Base-by-base conservation (phyloP, 345 rosid genomes). In the Salix brachista region DNA sequence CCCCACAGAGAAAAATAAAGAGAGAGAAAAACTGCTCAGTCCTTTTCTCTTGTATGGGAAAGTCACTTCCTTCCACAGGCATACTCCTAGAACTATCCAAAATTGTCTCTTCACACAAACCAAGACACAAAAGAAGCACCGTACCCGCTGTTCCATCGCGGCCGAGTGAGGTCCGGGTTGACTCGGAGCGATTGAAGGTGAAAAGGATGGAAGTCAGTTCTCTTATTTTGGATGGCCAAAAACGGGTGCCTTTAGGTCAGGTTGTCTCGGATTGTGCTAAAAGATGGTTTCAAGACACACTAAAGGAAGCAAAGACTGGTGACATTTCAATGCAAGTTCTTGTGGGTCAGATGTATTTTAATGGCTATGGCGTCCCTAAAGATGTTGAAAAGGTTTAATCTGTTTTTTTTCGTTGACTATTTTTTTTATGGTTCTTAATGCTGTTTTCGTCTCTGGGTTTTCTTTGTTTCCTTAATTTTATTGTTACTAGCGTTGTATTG, bases 311-410 rank as follows among this genome's bases (percentile, higher is more conserved):
- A 25, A 86, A 86, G 74, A 86, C 90, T 11, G 98, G 97, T 0
- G 94, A 94, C 71, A 80, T 75, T 68, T 61, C 87, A 61, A 94
- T 92, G 96, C 94, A 91, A 81, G 86, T 92, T 18, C 84, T 94
- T 72, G 96, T 94, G 14, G 98, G 91, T 2, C 97, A 92, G 85
- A 92, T 94, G 98, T 91, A 92, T 81, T 82, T 83, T 52, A 85
- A 78, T 67, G 98, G 97, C 69, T 90, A 88, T 81, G 96, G 98
- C 5, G 89, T 92, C 78, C 78, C 94, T 2, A 85, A 85, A 87
- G 92, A 94, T 71, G 80, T 86, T 54, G 85, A 81, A 72, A 91
- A 94, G 98, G 97, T 91, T 44, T 50, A 2, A 19, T 19, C 21
- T 54, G 70, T 68, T 18, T 11, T 4, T 34, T 2, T 13, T 4